Percentiles rank a stretch among this genome's conserved stretches.
These are phyloP conservation scores for Vinca major DNA, from an alignment of 305 asterid genomes.

Conservation along the genomic window DNA sequence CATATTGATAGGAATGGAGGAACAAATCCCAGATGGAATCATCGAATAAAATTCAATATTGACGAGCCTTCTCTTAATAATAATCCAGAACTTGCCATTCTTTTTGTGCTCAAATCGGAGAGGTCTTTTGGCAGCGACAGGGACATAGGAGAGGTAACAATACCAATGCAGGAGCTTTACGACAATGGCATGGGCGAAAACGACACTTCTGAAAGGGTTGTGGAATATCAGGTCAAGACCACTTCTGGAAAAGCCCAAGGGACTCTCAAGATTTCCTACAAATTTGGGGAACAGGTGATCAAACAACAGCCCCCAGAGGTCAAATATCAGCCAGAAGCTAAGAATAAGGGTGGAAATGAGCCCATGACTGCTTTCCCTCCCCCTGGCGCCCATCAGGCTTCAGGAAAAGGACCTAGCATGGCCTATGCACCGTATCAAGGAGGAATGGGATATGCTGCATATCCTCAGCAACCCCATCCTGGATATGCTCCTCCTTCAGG, in stretches of 20 bases:
- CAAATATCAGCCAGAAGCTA: conserved; percentile 8
- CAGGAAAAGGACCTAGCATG: conserved; percentile 3
- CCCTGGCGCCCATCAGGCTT: conserved; percentile 12
- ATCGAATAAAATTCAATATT: conserved; percentile 45
- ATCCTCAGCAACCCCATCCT: conserved; percentile 12
- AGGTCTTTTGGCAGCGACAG: conserved; percentile 33
- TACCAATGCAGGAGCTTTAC: conserved; percentile 50
- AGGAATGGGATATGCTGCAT: conserved; percentile 11
- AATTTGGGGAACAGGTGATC: conserved; percentile 38
- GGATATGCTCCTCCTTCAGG: background rate
- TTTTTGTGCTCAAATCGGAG: conserved; percentile 39
- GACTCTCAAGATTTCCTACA: conserved; percentile 48
- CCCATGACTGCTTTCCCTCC: conserved; percentile 45
- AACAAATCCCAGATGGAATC: conserved; percentile 58
- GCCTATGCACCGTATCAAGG: conserved; percentile 5
- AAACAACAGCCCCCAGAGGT: conserved; percentile 14
- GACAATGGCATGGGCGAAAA: conserved; percentile 4
- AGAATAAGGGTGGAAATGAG: conserved; percentile 19
- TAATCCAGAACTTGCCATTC: conserved; percentile 39
- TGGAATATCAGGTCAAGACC: conserved; percentile 50
- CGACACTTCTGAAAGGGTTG: conserved; percentile 24
- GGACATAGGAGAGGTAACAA: conserved; percentile 45
- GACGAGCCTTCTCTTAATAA: conserved; percentile 57
- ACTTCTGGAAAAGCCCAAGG: conserved; percentile 54
- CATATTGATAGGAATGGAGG: conserved; percentile 56